Evolutionary conservation across 192 early-diverging fungal species (phyloP).

Genomic region (Entophlyctis helioformis): DNA sequence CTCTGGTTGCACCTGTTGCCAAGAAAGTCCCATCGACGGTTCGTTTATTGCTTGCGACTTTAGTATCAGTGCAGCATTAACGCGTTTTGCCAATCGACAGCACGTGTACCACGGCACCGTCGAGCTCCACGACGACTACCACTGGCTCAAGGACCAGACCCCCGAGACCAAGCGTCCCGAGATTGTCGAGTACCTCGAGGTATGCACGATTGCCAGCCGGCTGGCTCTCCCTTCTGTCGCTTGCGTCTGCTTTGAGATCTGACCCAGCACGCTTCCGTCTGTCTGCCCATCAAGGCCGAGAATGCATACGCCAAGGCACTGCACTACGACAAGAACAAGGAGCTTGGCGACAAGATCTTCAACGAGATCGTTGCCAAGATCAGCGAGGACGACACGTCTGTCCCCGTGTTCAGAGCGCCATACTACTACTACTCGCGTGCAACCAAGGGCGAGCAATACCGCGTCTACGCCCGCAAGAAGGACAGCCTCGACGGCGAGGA

Average conservation of each 20-base stretch:
- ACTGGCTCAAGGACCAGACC: conserved; percentile 36
- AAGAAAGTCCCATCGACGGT: conserved; percentile 9
- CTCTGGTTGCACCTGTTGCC: conserved; percentile 16
- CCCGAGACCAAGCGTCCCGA: conserved; percentile 15
- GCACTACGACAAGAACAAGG: conserved; percentile 14
- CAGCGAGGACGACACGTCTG: conserved; percentile 28
- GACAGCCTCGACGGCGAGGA: conserved; percentile 9
- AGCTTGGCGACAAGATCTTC: conserved; percentile 28
- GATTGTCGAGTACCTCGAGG: conserved; percentile 27
- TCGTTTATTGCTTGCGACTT: background rate
- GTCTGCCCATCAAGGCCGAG: conserved; percentile 13
- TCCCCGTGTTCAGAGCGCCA: conserved; percentile 16
- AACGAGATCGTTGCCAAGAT: conserved; percentile 27
- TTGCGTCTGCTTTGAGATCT: background rate
- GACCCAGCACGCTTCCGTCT: background rate
- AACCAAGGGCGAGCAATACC: conserved; percentile 34
- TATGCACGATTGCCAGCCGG: background rate
- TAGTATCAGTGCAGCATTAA: conserved; percentile 3
- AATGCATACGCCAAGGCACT: conserved; percentile 23
- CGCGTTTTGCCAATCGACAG: background rate
- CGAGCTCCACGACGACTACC: conserved; percentile 23
- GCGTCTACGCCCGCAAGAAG: conserved; percentile 24
- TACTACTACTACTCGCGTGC: conserved; percentile 36
- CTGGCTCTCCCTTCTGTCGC: background rate
- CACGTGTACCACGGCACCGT: conserved; percentile 2